Conservation (phyloP, 2,329 filamentous ascomycete species). For the Gliomastix tumulicola region DNA sequence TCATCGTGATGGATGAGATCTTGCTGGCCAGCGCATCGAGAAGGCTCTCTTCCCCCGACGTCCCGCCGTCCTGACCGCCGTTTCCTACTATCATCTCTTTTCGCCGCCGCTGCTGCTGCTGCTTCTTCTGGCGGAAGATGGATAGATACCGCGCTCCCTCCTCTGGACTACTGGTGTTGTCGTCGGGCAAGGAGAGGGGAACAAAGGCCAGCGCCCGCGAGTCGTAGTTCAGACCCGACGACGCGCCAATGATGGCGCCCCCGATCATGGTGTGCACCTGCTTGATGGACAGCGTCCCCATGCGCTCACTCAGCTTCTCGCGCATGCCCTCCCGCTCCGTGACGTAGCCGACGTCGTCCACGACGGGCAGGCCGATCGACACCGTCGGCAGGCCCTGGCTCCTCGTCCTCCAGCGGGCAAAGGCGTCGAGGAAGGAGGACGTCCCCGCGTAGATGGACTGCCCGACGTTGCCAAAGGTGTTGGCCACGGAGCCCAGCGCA, state of each 20-base stretch:
- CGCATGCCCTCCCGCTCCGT: slow-evolving; percentile 33
- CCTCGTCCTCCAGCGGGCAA: slow-evolving; percentile 9
- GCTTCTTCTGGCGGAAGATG: no score
- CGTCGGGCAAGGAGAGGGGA: slow-evolving; percentile 35
- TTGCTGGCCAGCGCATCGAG: slow-evolving; percentile 12
- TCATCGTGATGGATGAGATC: slow-evolving; percentile 8
- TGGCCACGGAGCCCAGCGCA: slow-evolving; percentile 31
- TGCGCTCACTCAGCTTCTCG: slow-evolving; percentile 34
- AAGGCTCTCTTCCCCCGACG: no score
- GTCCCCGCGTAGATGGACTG: slow-evolving; percentile 29
- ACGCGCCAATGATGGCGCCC: slow-evolving; percentile 38
- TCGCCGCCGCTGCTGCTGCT: no score
- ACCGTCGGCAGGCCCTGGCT: slow-evolving; percentile 33
- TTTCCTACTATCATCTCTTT: no score
- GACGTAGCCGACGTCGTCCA: slow-evolving; percentile 42
- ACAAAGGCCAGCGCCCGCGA: slow-evolving; percentile 12
- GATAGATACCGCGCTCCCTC: no score
- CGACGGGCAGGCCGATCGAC: slow-evolving; percentile 44
- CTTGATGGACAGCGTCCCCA: slow-evolving; percentile 41
- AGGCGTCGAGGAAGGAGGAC: slow-evolving; percentile 23
- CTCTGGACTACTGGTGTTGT: slow-evolving; percentile 40
- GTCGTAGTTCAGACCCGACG: slow-evolving; percentile 12
- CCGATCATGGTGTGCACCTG: slow-evolving; percentile 47
- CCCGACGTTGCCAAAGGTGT: slow-evolving; percentile 17
- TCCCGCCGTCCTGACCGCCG: no score